Conservation (phyloP, 345 rosid species). For the Eutrema japonicum region DNA sequence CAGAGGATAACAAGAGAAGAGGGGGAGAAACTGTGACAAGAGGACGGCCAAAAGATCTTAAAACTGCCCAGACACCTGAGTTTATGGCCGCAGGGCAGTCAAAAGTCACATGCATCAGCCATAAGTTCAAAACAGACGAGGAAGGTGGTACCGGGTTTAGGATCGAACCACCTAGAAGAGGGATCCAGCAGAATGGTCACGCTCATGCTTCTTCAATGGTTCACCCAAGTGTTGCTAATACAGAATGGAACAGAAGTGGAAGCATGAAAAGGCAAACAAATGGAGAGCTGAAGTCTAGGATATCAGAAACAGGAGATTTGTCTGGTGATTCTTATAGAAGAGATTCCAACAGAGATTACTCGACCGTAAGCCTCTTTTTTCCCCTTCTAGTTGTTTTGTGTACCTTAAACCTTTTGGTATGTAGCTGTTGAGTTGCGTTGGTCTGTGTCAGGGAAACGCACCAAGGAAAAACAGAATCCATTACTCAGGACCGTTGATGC, state of each 20-base stretch:
- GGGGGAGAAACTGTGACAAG: conserved; percentile 81
- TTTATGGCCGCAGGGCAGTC: conserved; percentile 62
- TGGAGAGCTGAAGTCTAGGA: conserved; percentile 31
- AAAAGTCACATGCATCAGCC: conserved; percentile 49
- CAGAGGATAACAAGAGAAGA: conserved; percentile 59
- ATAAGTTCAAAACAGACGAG: conserved; percentile 52
- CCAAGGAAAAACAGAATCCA: conserved; percentile 78
- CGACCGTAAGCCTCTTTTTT: conserved; percentile 45
- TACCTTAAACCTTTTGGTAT: conserved; percentile 17
- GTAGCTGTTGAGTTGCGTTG: background rate
- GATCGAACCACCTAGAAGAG: conserved; percentile 56
- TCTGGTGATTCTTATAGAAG: conserved; percentile 43
- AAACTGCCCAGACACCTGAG: conserved; percentile 63
- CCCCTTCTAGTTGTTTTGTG: background rate
- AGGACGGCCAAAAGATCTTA: conserved; percentile 52
- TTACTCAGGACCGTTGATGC: conserved; percentile 92
- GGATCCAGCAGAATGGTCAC: conserved; percentile 39
- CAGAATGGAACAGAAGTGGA: conserved; percentile 45
- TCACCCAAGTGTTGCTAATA: conserved; percentile 56
- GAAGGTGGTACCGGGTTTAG: conserved; percentile 58
- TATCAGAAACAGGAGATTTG: conserved; percentile 41
- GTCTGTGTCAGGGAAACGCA: conserved; percentile 54
- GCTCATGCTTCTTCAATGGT: conserved; percentile 60
- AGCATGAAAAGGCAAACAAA: conserved; percentile 44
- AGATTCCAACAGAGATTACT: conserved; percentile 46